phyloP scores from a whole-genome alignment of 345 rosid genomes.

The Pistacia integerrima region DNA sequence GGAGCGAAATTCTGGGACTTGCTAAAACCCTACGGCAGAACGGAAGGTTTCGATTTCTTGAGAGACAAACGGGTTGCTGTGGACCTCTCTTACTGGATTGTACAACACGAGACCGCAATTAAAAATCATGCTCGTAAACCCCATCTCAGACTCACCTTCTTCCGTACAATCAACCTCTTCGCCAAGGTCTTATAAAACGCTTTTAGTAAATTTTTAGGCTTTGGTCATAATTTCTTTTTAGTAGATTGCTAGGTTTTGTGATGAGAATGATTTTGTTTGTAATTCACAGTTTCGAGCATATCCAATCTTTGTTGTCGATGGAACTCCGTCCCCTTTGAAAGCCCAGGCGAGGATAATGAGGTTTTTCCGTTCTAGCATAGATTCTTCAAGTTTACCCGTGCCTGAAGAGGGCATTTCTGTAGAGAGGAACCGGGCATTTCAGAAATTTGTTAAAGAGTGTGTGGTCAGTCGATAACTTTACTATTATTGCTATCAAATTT shows the following conservation, averaged over 20 bases:
- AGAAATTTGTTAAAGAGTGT: slow-evolving; percentile 69
- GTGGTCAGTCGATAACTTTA: slow-evolving; percentile 51
- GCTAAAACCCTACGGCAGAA: slow-evolving; percentile 61
- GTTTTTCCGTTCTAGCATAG: slow-evolving; percentile 63
- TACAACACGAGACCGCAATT: slow-evolving; percentile 83
- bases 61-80: slow-evolving; percentile 78
- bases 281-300: slow-evolving; percentile 79
- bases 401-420: slow-evolving; percentile 54
- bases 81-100: slow-evolving; percentile 86
- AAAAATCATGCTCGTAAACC: slow-evolving; percentile 49
- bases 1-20: slow-evolving; percentile 94
- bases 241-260: neutral
- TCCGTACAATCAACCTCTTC: slow-evolving; percentile 85
- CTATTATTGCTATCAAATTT: neutral
- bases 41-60: slow-evolving; percentile 63
- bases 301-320: slow-evolving; percentile 86
- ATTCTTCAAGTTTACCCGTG: slow-evolving; percentile 36
- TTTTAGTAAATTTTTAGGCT: no score
- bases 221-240: neutral
- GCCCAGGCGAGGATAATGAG: slow-evolving; percentile 67
- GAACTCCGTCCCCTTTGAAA: slow-evolving; percentile 84
- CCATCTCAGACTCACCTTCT: slow-evolving; percentile 83
- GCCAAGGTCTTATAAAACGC: slow-evolving; percentile 53
- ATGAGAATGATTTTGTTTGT: neutral
- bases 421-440: slow-evolving; percentile 66